A percentile compares a stretch with the other conserved stretches of the same genome.
These are phyloP conservation scores for Fusarium humuli DNA, from an alignment of 2,329 filamentous ascomycete species.

Conservation along the genomic window DNA sequence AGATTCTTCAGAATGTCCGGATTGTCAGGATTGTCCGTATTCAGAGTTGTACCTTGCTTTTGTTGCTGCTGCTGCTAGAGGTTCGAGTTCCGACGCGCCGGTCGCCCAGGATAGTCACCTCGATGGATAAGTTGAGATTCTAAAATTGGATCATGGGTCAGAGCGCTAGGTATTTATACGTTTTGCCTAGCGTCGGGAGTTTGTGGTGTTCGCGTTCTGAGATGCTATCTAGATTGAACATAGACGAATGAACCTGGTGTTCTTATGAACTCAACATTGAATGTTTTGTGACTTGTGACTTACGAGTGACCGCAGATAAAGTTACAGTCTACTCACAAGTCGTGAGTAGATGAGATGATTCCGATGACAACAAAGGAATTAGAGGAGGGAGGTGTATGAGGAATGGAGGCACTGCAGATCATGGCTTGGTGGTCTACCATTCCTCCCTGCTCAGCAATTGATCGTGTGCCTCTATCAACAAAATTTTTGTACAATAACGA, in stretches of 20 bases:
- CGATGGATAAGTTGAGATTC: background rate
- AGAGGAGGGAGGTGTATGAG: background rate
- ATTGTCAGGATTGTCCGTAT: too few species aligned
- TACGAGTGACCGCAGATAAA: background rate
- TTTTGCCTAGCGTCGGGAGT: background rate
- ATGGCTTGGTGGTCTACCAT: background rate
- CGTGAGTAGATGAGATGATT: background rate
- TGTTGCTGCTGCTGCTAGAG: background rate
- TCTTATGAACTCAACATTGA: background rate
- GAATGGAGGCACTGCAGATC: constrained; percentile 11
- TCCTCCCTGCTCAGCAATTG: background rate
- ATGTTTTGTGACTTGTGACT: background rate
- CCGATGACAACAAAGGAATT: background rate
- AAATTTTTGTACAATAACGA: accelerated
- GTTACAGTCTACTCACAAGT: background rate
- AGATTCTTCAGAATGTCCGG: too few species aligned
- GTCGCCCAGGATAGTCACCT: background rate
- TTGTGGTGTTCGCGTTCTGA: background rate
- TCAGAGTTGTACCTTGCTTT: background rate
- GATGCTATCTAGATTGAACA: background rate
- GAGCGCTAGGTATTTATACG: background rate
- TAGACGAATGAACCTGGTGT: background rate
- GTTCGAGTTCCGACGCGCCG: background rate
- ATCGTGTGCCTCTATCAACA: background rate
- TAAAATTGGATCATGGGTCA: background rate